A percentile compares a stretch with the other conserved stretches of the same genome.
phyloP scores from a whole-genome alignment of 371 early-diverging fungal genomes.

The Mortierella sp. region DNA sequence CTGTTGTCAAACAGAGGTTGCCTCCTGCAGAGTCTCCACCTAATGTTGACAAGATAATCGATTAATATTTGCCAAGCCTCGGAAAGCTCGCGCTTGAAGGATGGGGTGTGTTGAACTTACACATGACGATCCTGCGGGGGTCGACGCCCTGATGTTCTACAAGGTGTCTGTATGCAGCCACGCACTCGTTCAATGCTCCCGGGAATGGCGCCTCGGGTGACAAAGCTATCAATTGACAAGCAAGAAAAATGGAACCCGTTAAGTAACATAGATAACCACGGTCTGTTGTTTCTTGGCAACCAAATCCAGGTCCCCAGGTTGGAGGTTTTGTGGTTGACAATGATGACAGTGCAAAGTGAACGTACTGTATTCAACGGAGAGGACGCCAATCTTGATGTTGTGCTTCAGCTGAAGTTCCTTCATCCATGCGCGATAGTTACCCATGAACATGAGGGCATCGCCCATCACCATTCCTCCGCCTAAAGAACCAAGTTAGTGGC shows the following conservation, averaged over 20 bases:
- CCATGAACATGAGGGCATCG: constrained; percentile 45
- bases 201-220: constrained; percentile 59
- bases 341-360: too few species aligned
- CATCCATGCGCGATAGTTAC: constrained; percentile 57
- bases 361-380: constrained; percentile 66
- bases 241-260: neutral
- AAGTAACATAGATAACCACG: too few species aligned
- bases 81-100: too few species aligned
- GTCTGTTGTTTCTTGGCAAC: neutral
- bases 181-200: constrained; percentile 57
- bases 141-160: constrained; percentile 40
- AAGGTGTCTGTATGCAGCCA: constrained; percentile 60
- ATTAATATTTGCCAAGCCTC: too few species aligned
- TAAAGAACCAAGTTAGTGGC: neutral
- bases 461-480: constrained; percentile 53
- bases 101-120: too few species aligned
- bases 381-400: constrained; percentile 60
- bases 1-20: constrained; percentile 43
- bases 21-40: constrained; percentile 53
- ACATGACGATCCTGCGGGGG: constrained; percentile 43
- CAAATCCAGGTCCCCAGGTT: too few species aligned
- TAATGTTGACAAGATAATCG: too few species aligned
- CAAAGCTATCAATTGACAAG: constrained; percentile 15
- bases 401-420: constrained; percentile 59
- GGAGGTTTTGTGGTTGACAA: too few species aligned